A percentile compares a stretch with the other conserved stretches of the same genome.
Evolutionary conservation across 2,329 filamentous ascomycete genomes (phyloP).

Genomic region (Ceratocystis variospora): DNA sequence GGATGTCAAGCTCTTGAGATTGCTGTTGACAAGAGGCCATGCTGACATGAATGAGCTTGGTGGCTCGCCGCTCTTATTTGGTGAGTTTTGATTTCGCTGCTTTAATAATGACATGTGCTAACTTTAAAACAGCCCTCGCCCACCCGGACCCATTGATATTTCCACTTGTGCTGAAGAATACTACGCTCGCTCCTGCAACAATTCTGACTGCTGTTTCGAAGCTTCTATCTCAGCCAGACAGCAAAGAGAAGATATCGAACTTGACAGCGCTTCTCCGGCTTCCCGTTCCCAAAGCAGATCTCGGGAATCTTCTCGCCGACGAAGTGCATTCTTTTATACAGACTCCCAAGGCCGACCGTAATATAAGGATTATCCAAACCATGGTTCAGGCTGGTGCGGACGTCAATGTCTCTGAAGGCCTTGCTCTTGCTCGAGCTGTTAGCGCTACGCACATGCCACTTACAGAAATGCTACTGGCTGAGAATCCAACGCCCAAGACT

Average conservation of each 20-base stretch:
- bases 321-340: slow-evolving; percentile 37
- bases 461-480: slow-evolving; percentile 36
- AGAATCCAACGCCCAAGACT: slow-evolving; percentile 30
- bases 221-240: slow-evolving; percentile 32
- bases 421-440: slow-evolving; percentile 38
- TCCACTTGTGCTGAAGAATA: slow-evolving; percentile 34
- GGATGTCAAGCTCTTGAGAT: slow-evolving; percentile 36
- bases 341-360: slow-evolving; percentile 28
- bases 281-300: slow-evolving; percentile 29
- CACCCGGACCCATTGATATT: slow-evolving; percentile 37
- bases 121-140: slow-evolving; percentile 26
- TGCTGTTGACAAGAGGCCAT: slow-evolving; percentile 37
- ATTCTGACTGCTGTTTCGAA: slow-evolving; percentile 32
- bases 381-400: slow-evolving; percentile 40
- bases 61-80: slow-evolving; percentile 31
- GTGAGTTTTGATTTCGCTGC: slow-evolving; percentile 21
- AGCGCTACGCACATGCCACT: slow-evolving; percentile 33
- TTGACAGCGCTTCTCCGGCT: slow-evolving; percentile 34
- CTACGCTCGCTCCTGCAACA: slow-evolving; percentile 32
- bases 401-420: slow-evolving; percentile 39
- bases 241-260: slow-evolving; percentile 36
- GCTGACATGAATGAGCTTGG: slow-evolving; percentile 39
- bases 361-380: slow-evolving; percentile 32
- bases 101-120: slow-evolving; percentile 17
- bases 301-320: slow-evolving; percentile 35